Base-by-base conservation (phyloP, 176 grass and related monocot genomes). In the Phragmites australis region DNA sequence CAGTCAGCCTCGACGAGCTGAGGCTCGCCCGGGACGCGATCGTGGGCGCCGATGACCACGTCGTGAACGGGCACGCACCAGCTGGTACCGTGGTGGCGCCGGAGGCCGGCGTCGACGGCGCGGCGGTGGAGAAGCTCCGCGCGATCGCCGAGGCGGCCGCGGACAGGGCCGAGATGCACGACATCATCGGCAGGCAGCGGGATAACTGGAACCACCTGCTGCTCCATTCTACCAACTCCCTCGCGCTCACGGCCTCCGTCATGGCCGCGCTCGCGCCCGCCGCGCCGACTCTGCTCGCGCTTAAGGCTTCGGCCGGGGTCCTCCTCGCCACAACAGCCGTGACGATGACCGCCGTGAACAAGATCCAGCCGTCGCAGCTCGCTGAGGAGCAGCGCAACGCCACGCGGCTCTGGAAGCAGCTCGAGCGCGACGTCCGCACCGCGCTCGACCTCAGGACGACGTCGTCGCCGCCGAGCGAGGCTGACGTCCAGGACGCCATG, bases 121-220 rank as follows among this genome's bases (percentile, higher is more conserved):
- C 4, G 11, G 50, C 39, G 42, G 19, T 72, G 2, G 44, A 62
- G 74, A 90, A 85, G 85, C 81, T 93, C 25, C 44, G 74, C 15
- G 82, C 85, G 15, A 31, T 93, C 0, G 87, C 77, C 0, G 88
- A 88, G 13, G 91, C 91, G 0, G 85, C 71, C 8, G 91, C 92
- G 13, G 88, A 90, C 49, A 63, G 86, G 0, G 88, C 83, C 0
- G 82, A 88, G 14, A 94, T 94, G 92, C 91, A 93, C 82, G 91
- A 87, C 55, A 93, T 93, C 85, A 80, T 93, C 57, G 91, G 88
- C 0, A 1, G 29, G 21, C 91, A 90, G 85, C 27, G 88, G 4
- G 83, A 93, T 26, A 88, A 83, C 85, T 93, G 91, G 91, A 93
- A 93, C 82, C 91, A 88, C 74, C 91, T 90, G 54, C 77, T 93